These are phyloP conservation scores for Suillus bovinus DNA, from an alignment of 768 basidiomycete genomes.

Conservation along the genomic window DNA sequence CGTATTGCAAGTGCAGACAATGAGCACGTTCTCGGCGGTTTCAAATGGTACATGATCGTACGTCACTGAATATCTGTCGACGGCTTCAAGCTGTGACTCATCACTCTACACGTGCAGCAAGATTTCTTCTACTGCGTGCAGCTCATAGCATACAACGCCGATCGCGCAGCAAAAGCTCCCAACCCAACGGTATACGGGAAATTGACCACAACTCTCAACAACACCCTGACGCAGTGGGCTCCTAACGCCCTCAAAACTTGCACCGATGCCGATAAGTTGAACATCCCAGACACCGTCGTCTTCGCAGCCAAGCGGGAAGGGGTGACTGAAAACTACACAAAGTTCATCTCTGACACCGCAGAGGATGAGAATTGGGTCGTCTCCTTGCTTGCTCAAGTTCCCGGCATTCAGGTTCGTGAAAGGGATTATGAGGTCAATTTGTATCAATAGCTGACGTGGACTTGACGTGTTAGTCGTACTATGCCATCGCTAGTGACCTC, in stretches of 20 bases:
- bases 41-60: conserved; percentile 15
- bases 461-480: background rate
- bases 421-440: background rate
- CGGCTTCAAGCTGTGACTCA: background rate
- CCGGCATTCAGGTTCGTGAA: conserved; percentile 15
- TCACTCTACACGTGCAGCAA: conserved; percentile 8
- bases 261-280: conserved; percentile 8
- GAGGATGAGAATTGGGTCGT: conserved; percentile 12
- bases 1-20: conserved; percentile 6
- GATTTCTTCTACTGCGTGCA: conserved; percentile 17
- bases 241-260: conserved; percentile 7
- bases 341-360: conserved; percentile 12
- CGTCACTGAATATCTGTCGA: background rate
- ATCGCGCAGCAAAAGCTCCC: conserved; percentile 14
- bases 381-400: conserved; percentile 14
- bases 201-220: conserved; percentile 6
- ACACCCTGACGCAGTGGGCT: conserved; percentile 9
- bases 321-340: conserved; percentile 10
- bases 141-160: conserved; percentile 13
- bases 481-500: background rate
- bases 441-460: background rate
- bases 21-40: conserved; percentile 10
- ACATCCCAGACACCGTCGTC: conserved; percentile 10
- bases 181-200: conserved; percentile 7
- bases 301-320: conserved; percentile 9